phyloP scores from a whole-genome alignment of 371 early-diverging fungal species.

The Mucor velutinosus region DNA sequence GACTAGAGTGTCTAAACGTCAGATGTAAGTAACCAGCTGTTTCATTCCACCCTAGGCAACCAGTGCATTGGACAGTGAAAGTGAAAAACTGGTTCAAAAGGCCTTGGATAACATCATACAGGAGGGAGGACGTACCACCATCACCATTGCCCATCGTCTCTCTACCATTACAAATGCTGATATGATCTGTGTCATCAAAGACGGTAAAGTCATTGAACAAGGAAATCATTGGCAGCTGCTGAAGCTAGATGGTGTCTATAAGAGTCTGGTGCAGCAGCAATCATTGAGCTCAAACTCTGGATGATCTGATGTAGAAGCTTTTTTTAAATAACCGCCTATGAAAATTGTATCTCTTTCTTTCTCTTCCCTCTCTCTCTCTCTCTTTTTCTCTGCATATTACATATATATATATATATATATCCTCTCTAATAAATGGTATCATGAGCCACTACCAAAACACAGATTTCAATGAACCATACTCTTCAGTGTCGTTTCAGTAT shows the following conservation, averaged over 20 bases:
- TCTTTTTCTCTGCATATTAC: too few species aligned
- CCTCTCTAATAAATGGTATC: slow-evolving; percentile 6
- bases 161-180: slow-evolving; percentile 81
- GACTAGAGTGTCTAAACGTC: too few species aligned
- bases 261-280: slow-evolving; percentile 41
- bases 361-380: background rate
- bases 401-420: background rate
- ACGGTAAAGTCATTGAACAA: slow-evolving; percentile 77
- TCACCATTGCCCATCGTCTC: slow-evolving; percentile 75
- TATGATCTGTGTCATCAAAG: slow-evolving; percentile 70
- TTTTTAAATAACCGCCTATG: background rate
- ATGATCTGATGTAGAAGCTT: background rate
- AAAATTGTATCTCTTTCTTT: background rate
- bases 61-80: slow-evolving; percentile 89
- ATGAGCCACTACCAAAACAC: slow-evolving; percentile 15
- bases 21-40: too few species aligned
- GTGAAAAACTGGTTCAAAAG: slow-evolving; percentile 86
- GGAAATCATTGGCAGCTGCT: slow-evolving; percentile 82
- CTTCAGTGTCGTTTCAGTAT: slow-evolving; percentile 50
- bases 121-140: slow-evolving; percentile 62
- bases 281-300: background rate
- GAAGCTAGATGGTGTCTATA: slow-evolving; percentile 33
- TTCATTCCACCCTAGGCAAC: background rate
- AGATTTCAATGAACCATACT: slow-evolving; percentile 46
- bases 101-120: slow-evolving; percentile 78